These are phyloP conservation scores for Lepidium sativum DNA, from an alignment of 345 rosid genomes.

Conservation along the genomic window DNA sequence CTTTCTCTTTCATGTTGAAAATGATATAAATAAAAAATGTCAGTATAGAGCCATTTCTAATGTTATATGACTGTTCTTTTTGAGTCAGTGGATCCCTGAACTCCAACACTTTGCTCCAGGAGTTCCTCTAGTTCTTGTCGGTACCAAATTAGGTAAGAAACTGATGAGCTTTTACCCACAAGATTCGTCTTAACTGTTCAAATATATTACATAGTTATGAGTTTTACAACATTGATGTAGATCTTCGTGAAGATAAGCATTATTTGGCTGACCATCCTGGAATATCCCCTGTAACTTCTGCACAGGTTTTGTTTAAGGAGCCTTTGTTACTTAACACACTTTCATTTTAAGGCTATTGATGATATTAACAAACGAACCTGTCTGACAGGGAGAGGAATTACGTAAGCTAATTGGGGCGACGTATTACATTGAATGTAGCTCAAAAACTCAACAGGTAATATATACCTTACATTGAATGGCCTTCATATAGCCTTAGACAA, in stretches of 20 bases:
- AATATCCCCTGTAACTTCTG: constrained; percentile 76
- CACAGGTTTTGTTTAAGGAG: constrained; percentile 48
- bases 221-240: constrained; percentile 34
- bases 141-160: constrained; percentile 81
- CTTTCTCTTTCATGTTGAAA: neutral
- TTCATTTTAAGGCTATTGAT: neutral
- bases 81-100: constrained; percentile 91
- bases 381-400: constrained; percentile 86
- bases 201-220: constrained; percentile 10
- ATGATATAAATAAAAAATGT: neutral
- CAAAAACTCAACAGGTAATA: constrained; percentile 94
- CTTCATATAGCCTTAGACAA: neutral
- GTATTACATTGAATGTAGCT: constrained; percentile 94
- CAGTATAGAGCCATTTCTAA: constrained; percentile 15
- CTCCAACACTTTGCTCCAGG: constrained; percentile 93
- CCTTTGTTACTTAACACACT: neutral
- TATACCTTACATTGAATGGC: neutral
- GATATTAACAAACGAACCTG: neutral
- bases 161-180: neutral
- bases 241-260: constrained; percentile 94
- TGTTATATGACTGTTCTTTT: constrained; percentile 17
- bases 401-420: constrained; percentile 88
- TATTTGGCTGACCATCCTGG: constrained; percentile 97
- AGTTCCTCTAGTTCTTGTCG: constrained; percentile 78
- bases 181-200: neutral